Conservation (phyloP, 495 filamentous ascomycete genomes). For the Aspergillus bridgeri region DNA sequence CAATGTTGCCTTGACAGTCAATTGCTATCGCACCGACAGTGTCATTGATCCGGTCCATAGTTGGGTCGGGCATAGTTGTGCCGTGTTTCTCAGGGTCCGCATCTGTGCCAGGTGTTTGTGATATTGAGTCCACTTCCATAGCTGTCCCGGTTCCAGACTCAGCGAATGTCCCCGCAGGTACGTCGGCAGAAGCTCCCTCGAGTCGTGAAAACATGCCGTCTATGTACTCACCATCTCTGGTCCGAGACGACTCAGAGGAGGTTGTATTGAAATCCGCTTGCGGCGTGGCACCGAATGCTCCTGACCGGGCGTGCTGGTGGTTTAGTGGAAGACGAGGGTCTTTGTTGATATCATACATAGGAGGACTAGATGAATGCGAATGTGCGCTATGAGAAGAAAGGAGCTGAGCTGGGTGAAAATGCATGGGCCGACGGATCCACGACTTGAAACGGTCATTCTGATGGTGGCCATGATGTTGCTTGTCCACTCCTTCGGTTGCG, state of each 20-base stretch:
- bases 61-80: neutral
- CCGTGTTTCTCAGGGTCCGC: neutral
- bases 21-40: constrained; percentile 95
- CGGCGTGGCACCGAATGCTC: neutral
- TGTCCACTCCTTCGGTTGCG: constrained; percentile 41
- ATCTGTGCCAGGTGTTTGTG: neutral
- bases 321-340: neutral
- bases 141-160: neutral
- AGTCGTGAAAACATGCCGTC: constrained; percentile 6
- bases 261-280: neutral
- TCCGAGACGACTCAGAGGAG: neutral
- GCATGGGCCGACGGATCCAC: constrained; percentile 18
- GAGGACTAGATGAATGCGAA: constrained; percentile 9
- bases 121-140: constrained; percentile 3
- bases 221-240: constrained; percentile 7
- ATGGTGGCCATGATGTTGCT: constrained; percentile 10
- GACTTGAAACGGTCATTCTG: constrained; percentile 17
- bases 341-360: neutral
- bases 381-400: constrained; percentile 11
- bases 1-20: constrained; percentile 80
- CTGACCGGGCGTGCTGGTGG: neutral
- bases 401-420: constrained; percentile 13
- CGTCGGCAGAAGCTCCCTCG: neutral
- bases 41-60: constrained; percentile 66
- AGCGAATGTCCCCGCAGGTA: neutral